phyloP scores from a whole-genome alignment of 306 rosid species.

The Quillaja saponaria region DNA sequence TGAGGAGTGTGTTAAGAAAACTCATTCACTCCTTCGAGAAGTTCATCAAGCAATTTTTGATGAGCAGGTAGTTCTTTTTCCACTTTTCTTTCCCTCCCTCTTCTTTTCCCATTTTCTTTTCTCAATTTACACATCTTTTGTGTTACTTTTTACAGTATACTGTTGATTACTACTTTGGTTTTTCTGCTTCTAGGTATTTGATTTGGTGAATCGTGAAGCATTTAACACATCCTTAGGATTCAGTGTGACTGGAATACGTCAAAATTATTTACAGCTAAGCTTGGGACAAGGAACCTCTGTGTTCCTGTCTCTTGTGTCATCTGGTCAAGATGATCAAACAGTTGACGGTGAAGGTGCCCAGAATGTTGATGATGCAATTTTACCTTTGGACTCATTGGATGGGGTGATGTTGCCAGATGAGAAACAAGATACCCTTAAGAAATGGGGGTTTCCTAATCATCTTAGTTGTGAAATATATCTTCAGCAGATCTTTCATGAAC shows the following conservation, averaged over 20 bases:
- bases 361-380: constrained; percentile 53
- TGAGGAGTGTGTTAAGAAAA: constrained; percentile 70
- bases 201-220: constrained; percentile 88
- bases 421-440: constrained; percentile 42
- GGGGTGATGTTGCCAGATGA: constrained; percentile 58
- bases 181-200: constrained; percentile 71
- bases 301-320: constrained; percentile 66
- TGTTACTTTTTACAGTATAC: constrained; percentile 14
- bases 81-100: constrained; percentile 12
- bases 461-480: constrained; percentile 75
- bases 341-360: constrained; percentile 43
- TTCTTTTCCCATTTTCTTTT: background rate
- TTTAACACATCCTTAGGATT: constrained; percentile 61
- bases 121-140: constrained; percentile 12
- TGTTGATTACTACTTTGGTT: constrained; percentile 22
- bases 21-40: constrained; percentile 73
- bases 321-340: constrained; percentile 50
- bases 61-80: constrained; percentile 54
- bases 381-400: constrained; percentile 78
- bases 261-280: constrained; percentile 81
- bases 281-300: constrained; percentile 72
- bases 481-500: constrained; percentile 82
- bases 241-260: constrained; percentile 87
- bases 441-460: constrained; percentile 53
- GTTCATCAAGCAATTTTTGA: constrained; percentile 77